Conservation (phyloP, 1,284 basidiomycete species). For the Puccinia novopanici region DNA sequence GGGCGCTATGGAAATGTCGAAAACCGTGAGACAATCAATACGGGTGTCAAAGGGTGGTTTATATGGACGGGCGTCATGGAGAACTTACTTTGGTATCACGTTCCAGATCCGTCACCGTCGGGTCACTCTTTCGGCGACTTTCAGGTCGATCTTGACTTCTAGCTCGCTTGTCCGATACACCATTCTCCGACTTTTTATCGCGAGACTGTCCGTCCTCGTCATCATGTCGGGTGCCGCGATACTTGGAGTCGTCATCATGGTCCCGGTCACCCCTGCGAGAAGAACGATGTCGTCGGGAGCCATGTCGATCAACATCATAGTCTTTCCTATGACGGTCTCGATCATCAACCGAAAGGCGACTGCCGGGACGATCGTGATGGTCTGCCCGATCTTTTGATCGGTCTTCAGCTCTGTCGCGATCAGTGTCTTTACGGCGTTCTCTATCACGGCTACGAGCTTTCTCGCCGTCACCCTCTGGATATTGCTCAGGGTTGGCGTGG, state of each 20-base stretch:
- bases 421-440: slow-evolving; percentile 48
- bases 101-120: neutral
- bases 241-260: slow-evolving; percentile 52
- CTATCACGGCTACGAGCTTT: slow-evolving; percentile 70
- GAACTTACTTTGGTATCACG: slow-evolving; percentile 39
- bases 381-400: slow-evolving; percentile 49
- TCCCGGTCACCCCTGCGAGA: slow-evolving; percentile 49
- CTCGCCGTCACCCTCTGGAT: slow-evolving; percentile 67
- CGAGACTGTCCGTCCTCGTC: slow-evolving; percentile 36
- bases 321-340: slow-evolving; percentile 46
- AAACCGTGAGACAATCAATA: neutral
- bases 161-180: slow-evolving; percentile 32
- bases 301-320: slow-evolving; percentile 40
- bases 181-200: slow-evolving; percentile 51
- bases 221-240: slow-evolving; percentile 35
- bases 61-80: neutral
- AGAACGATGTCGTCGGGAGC: slow-evolving; percentile 41
- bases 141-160: slow-evolving; percentile 37
- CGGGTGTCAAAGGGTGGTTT: neutral
- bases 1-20: slow-evolving; percentile 13
- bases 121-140: neutral
- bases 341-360: slow-evolving; percentile 39
- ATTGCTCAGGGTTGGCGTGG: neutral
- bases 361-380: slow-evolving; percentile 22
- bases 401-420: slow-evolving; percentile 51